Evolutionary conservation across 306 rosid species (phyloP).

Genomic region (Pachyrhizus erosus): DNA sequence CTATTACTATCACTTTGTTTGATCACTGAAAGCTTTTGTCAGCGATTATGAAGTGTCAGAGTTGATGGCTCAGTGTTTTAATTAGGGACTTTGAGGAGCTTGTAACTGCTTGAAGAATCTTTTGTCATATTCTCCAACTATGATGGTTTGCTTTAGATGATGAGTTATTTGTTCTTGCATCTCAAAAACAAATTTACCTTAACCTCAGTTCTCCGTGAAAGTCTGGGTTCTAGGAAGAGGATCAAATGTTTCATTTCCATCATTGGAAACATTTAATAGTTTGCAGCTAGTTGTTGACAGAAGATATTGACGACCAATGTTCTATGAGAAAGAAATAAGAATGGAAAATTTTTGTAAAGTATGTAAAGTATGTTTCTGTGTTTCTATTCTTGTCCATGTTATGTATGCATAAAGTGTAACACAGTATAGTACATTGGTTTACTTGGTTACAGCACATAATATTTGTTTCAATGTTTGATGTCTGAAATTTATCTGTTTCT

Average conservation of each 20-base stretch:
- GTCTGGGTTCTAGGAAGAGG: conserved; percentile 11
- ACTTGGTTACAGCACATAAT: conserved; percentile 23
- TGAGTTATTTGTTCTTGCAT: conserved; percentile 15
- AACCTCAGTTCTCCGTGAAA: conserved; percentile 18
- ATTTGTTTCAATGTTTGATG: conserved; percentile 39
- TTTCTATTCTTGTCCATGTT: conserved; percentile 26
- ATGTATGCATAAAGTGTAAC: conserved; percentile 22
- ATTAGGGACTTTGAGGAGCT: conserved; percentile 29
- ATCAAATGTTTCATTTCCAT: conserved; percentile 7
- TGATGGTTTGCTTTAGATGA: conserved; percentile 23
- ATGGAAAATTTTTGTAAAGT: conserved; percentile 8
- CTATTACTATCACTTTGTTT: conserved; percentile 17
- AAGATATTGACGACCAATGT: conserved; percentile 5
- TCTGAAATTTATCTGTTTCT: conserved; percentile 28
- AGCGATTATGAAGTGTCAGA: conserved; percentile 1
- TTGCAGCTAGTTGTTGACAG: conserved; percentile 36
- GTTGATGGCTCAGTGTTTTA: conserved; percentile 20
- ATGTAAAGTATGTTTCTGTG: conserved; percentile 3
- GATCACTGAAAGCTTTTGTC: conserved; percentile 9
- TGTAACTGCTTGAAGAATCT: conserved; percentile 46
- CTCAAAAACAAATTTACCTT: conserved; percentile 8
- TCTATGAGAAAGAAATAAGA: conserved; percentile 17
- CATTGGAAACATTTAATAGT: not conserved
- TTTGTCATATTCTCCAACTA: conserved; percentile 28
- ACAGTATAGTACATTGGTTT: conserved; percentile 16